These are phyloP conservation scores for Phanerochaete carnosa DNA, from an alignment of 768 basidiomycete species.

Conservation along the genomic window DNA sequence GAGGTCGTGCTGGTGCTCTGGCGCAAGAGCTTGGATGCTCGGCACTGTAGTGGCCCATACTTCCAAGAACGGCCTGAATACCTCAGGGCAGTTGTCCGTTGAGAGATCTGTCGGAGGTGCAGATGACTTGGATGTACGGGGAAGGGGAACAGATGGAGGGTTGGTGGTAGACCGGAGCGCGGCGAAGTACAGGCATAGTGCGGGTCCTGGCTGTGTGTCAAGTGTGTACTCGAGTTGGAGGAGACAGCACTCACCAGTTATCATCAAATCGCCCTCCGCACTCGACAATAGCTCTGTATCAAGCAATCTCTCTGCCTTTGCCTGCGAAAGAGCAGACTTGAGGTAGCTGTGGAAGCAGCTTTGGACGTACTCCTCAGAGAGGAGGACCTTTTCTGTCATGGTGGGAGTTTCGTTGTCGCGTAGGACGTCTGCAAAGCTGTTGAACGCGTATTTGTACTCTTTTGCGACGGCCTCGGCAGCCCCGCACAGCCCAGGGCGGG, in stretches of 20 bases:
- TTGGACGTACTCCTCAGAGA: slow-evolving; percentile 66
- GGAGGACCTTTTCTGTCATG: slow-evolving; percentile 20
- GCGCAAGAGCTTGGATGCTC: slow-evolving; percentile 55
- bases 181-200: slow-evolving; percentile 81
- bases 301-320: slow-evolving; percentile 71
- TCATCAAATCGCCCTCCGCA: slow-evolving; percentile 83
- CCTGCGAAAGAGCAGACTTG: slow-evolving; percentile 69
- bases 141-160: slow-evolving; percentile 80
- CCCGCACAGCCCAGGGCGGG: neutral
- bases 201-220: slow-evolving; percentile 50
- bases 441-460: neutral
- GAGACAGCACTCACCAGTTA: slow-evolving; percentile 54
- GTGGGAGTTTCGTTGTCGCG: neutral
- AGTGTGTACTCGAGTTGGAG: neutral
- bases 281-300: slow-evolving; percentile 71
- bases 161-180: slow-evolving; percentile 71
- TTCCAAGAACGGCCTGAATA: slow-evolving; percentile 64
- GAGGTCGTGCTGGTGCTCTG: slow-evolving; percentile 76
- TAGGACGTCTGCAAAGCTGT: neutral
- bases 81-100: slow-evolving; percentile 61
- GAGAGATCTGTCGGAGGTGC: slow-evolving; percentile 56
- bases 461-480: neutral
- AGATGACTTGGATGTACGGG: slow-evolving; percentile 44
- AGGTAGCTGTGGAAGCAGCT: slow-evolving; percentile 83
- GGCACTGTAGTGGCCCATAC: slow-evolving; percentile 73